Evolutionary conservation across 352 stramenopile genomes (phyloP).

Genomic region (Aphanomyces astaci): DNA sequence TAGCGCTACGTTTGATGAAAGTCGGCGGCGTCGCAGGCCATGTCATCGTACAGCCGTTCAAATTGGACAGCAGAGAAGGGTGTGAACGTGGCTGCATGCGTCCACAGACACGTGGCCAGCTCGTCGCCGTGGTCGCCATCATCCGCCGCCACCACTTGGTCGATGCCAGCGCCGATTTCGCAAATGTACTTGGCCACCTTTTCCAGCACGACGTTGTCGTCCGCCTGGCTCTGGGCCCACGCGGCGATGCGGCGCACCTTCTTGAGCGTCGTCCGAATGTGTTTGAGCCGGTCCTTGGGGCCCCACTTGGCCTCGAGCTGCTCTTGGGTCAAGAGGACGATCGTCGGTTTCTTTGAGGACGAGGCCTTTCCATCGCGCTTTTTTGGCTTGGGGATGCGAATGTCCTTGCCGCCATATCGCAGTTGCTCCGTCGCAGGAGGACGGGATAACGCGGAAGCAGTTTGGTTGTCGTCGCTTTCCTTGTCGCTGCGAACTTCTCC

Average conservation of each 20-base stretch:
- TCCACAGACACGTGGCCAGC: conserved; percentile 69
- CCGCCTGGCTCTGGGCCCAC: conserved; percentile 73
- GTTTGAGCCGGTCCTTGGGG: conserved; percentile 58
- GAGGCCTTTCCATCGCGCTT: neutral
- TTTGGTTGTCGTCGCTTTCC: neutral
- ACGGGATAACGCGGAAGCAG: no score
- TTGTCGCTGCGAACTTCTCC: conserved; percentile 10
- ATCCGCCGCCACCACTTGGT: conserved; percentile 44
- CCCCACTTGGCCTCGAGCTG: conserved; percentile 73
- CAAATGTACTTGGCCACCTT: conserved; percentile 84
- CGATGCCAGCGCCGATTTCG: conserved; percentile 71
- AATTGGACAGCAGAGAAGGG: conserved; percentile 66
- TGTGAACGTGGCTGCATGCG: conserved; percentile 66
- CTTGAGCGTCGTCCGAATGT: conserved; percentile 74
- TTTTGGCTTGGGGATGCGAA: conserved; percentile 1
- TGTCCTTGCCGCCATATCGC: conserved; percentile 18
- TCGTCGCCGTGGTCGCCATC: conserved; percentile 59
- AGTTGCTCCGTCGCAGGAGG: neutral
- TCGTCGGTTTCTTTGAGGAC: neutral
- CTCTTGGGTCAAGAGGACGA: conserved; percentile 35
- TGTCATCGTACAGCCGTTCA: conserved; percentile 81
- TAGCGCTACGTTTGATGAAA: no score
- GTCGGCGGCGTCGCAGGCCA: conserved; percentile 56
- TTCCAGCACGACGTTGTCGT: conserved; percentile 69
- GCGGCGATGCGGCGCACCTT: conserved; percentile 81